Conservation (phyloP, 331 rosid species). For the Arachis monticola region DNA sequence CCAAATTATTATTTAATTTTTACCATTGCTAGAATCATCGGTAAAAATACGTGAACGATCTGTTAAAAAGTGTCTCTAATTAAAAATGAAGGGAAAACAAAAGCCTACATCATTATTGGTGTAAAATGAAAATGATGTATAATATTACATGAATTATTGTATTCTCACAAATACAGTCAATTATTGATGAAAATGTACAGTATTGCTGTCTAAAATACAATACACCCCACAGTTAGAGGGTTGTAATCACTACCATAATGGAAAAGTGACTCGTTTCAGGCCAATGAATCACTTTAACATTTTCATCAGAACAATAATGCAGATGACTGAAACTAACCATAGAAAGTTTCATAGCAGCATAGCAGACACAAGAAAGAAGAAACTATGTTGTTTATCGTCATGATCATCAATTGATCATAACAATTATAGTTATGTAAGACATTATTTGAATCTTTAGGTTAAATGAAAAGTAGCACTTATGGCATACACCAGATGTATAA, state of each 20-base stretch:
- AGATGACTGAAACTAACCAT: constrained; percentile 25
- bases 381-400: constrained; percentile 26
- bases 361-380: constrained; percentile 24
- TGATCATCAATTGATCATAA: not conserved
- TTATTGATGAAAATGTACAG: no score
- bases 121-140: no score
- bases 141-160: no score
- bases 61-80: no score
- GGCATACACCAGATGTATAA: not conserved
- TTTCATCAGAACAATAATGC: constrained; percentile 33
- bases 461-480: not conserved
- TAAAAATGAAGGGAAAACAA: no score
- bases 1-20: no score
- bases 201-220: not conserved
- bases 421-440: constrained; percentile 2
- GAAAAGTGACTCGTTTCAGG: constrained; percentile 34
- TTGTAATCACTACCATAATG: constrained; percentile 31
- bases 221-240: not conserved
- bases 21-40: no score
- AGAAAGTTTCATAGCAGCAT: constrained; percentile 17
- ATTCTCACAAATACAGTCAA: no score
- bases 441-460: not conserved
- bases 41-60: no score
- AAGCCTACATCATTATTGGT: no score
- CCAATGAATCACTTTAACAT: constrained; percentile 5